These are phyloP conservation scores for Parastagonospora avenae DNA, from an alignment of 2,329 filamentous ascomycete genomes.

Conservation along the genomic window DNA sequence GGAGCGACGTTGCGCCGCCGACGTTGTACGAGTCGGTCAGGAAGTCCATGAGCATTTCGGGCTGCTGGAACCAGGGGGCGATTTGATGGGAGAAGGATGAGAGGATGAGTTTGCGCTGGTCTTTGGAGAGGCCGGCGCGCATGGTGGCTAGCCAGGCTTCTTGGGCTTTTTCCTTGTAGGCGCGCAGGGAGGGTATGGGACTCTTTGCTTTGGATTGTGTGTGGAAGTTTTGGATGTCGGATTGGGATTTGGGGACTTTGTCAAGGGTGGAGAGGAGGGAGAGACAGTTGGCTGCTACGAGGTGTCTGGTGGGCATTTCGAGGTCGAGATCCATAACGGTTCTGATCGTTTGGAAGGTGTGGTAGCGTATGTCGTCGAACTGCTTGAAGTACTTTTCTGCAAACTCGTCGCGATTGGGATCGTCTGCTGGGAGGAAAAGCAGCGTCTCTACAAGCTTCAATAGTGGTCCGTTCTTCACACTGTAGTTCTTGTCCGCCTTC, in stretches of 20 bases:
- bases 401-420: constrained; percentile 72
- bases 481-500: constrained; percentile 54
- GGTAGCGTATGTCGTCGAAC: constrained; percentile 84
- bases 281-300: constrained; percentile 58
- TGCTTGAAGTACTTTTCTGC: constrained; percentile 77
- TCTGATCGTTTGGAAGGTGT: constrained; percentile 74
- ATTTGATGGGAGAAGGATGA: constrained; percentile 76
- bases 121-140: constrained; percentile 66
- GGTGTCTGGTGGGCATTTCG: constrained; percentile 21
- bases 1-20: constrained; percentile 82
- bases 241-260: constrained; percentile 68
- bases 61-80: constrained; percentile 85
- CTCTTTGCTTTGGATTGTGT: constrained; percentile 69
- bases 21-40: constrained; percentile 90
- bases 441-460: constrained; percentile 67
- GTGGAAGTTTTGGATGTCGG: constrained; percentile 73
- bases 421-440: constrained; percentile 61
- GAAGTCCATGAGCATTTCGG: constrained; percentile 93
- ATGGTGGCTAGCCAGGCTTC: constrained; percentile 86
- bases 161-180: constrained; percentile 81
- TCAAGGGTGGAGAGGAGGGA: constrained; percentile 70
- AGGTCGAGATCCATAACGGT: constrained; percentile 37
- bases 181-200: constrained; percentile 61
- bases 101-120: constrained; percentile 80
- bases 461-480: constrained; percentile 73